Base-by-base conservation (phyloP, 2,329 filamentous ascomycete species). In the Polychaeton citri region DNA sequence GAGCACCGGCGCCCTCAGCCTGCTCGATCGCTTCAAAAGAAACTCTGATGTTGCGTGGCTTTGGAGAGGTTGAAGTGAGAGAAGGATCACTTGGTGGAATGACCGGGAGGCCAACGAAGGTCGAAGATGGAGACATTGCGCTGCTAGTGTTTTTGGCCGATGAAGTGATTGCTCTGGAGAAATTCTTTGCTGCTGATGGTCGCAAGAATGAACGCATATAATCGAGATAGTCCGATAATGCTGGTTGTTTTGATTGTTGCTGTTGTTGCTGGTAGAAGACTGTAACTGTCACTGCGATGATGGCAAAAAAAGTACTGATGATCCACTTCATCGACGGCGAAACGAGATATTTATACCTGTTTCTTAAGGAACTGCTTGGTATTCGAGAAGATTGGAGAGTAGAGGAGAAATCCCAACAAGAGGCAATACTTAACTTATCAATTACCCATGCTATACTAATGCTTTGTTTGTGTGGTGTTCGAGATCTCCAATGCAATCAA, bases 21-120 rank as follows among this genome's bases (percentile, higher is more conserved):
- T 93, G 83, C 60, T 94, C 85, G 40, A 80, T 62, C 41, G 88
- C 88, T 31, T 85, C 71, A 60, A 95, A 87, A 46, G 81, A 76
- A 62, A 87, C 82, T 47, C 75, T 76, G 55, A 96, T 88, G 34
- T 77, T 72, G 53, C 90, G 76, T 19, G 81, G 70, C 42, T 76
- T 60, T 30, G 80, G 73, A 72, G 81, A 81, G 38, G 74, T 65
- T 6, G 66, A 61, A 37, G 61, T 60, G 33, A 62, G 52, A 9
- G 56, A 58, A 8, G 59, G 58, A 45, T 62, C 57, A 18, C 51
- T 42, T 15, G 62, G 58, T n/a, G 62, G 55, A 21, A 68, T 64
- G 48, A 68, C 63, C 12, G 65, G 64, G n/a, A 69, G 53, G 34
- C 65, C 66, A 28, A 56, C 56, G 48, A 69, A 69, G 32, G 52